Evolutionary conservation across 768 basidiomycete genomes (phyloP).

Genomic region (Coprinopsis marcescibilis): DNA sequence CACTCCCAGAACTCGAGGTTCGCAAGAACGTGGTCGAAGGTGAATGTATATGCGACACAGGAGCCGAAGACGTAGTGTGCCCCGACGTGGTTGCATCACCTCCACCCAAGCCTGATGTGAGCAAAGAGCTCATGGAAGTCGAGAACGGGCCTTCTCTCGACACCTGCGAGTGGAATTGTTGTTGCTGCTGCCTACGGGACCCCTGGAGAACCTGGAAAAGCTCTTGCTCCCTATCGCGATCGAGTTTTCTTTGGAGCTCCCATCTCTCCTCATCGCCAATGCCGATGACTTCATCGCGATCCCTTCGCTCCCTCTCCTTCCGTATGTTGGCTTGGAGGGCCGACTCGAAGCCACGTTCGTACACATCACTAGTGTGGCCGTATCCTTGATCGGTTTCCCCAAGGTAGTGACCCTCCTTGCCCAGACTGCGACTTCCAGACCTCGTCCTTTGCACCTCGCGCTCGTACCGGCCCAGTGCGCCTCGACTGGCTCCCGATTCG

Average conservation of each 20-base stretch:
- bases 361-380: too few relatives aligned
- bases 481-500: neutral
- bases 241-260: neutral
- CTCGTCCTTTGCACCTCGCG: too few relatives aligned
- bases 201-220: slow-evolving; percentile 10
- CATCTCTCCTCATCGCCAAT: neutral
- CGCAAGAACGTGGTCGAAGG: slow-evolving; percentile 13
- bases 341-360: too few relatives aligned
- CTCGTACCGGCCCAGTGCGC: neutral
- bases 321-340: too few relatives aligned
- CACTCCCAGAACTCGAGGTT: slow-evolving; percentile 10
- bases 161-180: slow-evolving; percentile 4
- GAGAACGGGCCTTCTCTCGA: slow-evolving; percentile 28
- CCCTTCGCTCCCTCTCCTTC: neutral
- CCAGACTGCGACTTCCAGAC: too few relatives aligned
- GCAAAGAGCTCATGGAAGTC: neutral
- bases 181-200: slow-evolving; percentile 2
- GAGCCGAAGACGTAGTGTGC: slow-evolving; percentile 16
- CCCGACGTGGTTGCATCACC: slow-evolving; percentile 31
- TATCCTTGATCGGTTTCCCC: too few relatives aligned
- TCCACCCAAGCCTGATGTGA: slow-evolving; percentile 20
- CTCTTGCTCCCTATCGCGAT: slow-evolving; percentile 2
- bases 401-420: too few relatives aligned
- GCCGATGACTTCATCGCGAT: neutral
- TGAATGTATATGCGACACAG: slow-evolving; percentile 3